Conservation (phyloP, 2,329 filamentous ascomycete species). For the Sphaerulina vaccinii region DNA sequence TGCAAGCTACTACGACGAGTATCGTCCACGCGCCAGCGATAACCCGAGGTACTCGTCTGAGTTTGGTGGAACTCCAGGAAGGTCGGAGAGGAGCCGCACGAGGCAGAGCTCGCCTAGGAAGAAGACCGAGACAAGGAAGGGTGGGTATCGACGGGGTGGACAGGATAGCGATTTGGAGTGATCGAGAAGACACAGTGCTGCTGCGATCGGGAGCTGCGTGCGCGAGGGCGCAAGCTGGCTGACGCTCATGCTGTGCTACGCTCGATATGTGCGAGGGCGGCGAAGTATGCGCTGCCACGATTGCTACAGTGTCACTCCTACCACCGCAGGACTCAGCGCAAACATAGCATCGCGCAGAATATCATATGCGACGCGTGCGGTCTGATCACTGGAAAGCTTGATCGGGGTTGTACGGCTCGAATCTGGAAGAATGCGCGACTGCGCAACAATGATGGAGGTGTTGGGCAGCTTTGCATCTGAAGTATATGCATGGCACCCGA, state of each 20-base stretch:
- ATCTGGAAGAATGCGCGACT: no score
- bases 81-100: slow-evolving; percentile 20
- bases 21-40: slow-evolving; percentile 33
- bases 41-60: slow-evolving; percentile 29
- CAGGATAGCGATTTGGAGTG: slow-evolving; percentile 32
- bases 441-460: no score
- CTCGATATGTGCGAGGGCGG: slow-evolving; percentile 10
- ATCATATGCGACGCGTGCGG: no score
- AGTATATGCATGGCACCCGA: no score
- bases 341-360: neutral
- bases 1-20: slow-evolving; percentile 39
- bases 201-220: slow-evolving; percentile 1
- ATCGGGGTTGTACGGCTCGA: no score
- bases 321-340: no score
- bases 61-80: slow-evolving; percentile 2
- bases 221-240: slow-evolving; percentile 8
- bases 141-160: slow-evolving; percentile 32
- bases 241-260: no score
- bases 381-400: no score
- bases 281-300: slow-evolving; percentile 11
- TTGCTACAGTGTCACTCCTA: no score
- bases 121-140: slow-evolving; percentile 28
- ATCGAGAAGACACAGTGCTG: neutral
- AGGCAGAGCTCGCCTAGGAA: slow-evolving; percentile 33
- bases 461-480: no score